Evolutionary conservation across 345 rosid species (phyloP), one percentile per base, ranked within the genome.

Genomic region (Luvunga scandens): DNA sequence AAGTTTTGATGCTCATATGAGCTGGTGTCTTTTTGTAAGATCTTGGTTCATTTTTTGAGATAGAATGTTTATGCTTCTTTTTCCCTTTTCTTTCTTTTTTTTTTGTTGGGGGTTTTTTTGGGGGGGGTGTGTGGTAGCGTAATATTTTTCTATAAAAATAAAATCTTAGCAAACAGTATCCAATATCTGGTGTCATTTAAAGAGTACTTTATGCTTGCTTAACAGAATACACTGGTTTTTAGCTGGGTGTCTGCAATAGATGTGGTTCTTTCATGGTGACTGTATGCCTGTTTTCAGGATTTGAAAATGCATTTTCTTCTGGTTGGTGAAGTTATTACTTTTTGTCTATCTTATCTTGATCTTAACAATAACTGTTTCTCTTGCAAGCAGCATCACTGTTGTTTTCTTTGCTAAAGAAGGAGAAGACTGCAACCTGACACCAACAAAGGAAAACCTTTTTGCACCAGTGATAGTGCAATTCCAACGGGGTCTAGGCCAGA

Each of bases 321-420:
- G 33, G 22, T 6, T 12, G 36, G 53, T 33, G 7, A 42, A n/a
- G 25, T 66, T 74, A 14, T 24, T 18, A 45, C 61, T 39, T 59
- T 10, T 72, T 72, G 21, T 60, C 30, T 68, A 5, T 76, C n/a
- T 42, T 38, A 6, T 61, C 36, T 62, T 69, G 10, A 34, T 74
- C 72, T 81, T 64, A 60, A 68, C 70, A 60, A 39, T 48, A 57
- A 30, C 13, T 63, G 66, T 79, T 73, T 13, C 38, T 73, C 75
- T 75, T 57, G 62, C 39, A 9, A 77, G 66, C 89, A 95, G 99
- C 85, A 88, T 95, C 72, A 90, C 91, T 4, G 78, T 92, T 55
- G 79, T 87, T 24, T 95, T 93, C 88, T 94, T 95, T 63, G 98
- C 93, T 9, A 91, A 93, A 89, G 97, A 95, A 83, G 89, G 89